Conservation (phyloP, 495 filamentous ascomycete species). For the Penicillium steckii region DNA sequence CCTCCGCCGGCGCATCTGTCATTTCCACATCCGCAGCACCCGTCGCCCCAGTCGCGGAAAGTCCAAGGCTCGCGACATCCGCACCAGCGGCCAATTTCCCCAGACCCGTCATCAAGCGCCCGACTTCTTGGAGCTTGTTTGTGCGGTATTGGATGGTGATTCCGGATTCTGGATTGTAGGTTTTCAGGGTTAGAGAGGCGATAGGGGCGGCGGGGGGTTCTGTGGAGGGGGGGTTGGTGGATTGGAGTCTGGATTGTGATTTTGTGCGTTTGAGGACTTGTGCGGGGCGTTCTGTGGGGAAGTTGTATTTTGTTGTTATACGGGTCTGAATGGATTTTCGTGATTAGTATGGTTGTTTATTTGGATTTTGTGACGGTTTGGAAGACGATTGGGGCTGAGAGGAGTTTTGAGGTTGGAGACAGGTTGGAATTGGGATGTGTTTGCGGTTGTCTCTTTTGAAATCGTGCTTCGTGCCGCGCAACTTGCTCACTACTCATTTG, state of each 20-base stretch:
- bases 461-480: not conserved
- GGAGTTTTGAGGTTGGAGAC: not conserved
- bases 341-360: too few species aligned
- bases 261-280: slow-evolving; percentile 24
- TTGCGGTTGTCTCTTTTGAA: not conserved
- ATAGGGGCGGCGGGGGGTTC: slow-evolving; percentile 35
- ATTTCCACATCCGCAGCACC: slow-evolving; percentile 39
- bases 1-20: slow-evolving; percentile 30
- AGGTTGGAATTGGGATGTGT: not conserved
- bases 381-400: not conserved
- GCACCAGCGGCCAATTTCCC: slow-evolving; percentile 60
- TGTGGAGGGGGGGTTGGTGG: slow-evolving; percentile 22
- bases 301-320: slow-evolving; percentile 82
- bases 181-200: slow-evolving; percentile 79
- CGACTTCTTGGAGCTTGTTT: slow-evolving; percentile 86
- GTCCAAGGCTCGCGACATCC: slow-evolving; percentile 60
- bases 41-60: slow-evolving; percentile 30
- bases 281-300: slow-evolving; percentile 48
- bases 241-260: slow-evolving; percentile 17
- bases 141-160: slow-evolving; percentile 87
- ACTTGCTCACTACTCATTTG: not conserved
- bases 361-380: not conserved
- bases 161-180: slow-evolving; percentile 81
- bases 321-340: slow-evolving; percentile 54
- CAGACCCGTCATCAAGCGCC: slow-evolving; percentile 71